phyloP scores from a whole-genome alignment of 495 filamentous ascomycete genomes.

The Saxispiralis lemnorum region DNA sequence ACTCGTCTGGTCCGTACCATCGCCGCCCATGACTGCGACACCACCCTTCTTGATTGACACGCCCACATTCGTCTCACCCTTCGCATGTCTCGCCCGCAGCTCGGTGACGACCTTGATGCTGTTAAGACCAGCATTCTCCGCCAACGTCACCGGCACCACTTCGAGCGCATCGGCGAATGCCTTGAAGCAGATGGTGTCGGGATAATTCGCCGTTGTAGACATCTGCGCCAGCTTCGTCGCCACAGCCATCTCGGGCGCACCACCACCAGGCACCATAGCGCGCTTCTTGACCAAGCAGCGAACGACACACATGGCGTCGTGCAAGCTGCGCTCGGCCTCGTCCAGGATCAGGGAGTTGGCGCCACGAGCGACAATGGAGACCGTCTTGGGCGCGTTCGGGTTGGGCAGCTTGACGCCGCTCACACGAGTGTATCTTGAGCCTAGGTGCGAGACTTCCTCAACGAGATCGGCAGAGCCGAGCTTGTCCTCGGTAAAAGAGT shows the following conservation, averaged over 20 bases:
- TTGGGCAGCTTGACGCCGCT: conserved; percentile 60
- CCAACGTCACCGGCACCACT: conserved; percentile 88
- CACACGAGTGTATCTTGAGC: conserved; percentile 83
- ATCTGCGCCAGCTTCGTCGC: conserved; percentile 63
- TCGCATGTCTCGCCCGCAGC: conserved; percentile 76
- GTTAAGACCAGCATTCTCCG: conserved; percentile 93
- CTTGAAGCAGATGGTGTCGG: conserved; percentile 95
- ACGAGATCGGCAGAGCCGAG: conserved; percentile 89
- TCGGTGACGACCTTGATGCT: conserved; percentile 98
- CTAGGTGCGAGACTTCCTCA: conserved; percentile 75
- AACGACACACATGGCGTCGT: conserved; percentile 94
- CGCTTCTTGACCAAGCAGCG: conserved; percentile 96
- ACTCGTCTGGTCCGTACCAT: conserved; percentile 69
- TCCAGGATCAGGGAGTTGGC: conserved; percentile 90
- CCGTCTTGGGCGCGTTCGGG: conserved; percentile 42
- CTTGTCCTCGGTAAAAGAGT: conserved; percentile 97
- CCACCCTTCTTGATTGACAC: conserved; percentile 95
- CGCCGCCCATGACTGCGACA: conserved; percentile 85
- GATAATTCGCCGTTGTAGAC: conserved; percentile 67
- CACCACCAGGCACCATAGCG: conserved; percentile 87
- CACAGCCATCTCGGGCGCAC: conserved; percentile 89
- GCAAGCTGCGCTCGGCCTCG: conserved; percentile 86
- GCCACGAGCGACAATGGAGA: conserved; percentile 83
- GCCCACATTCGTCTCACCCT: conserved; percentile 86
- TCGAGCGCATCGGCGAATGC: conserved; percentile 96